Evolutionary conservation across 495 filamentous ascomycete genomes (phyloP), one percentile per base, ranked within the genome.

Genomic region (Xylaria longipes): DNA sequence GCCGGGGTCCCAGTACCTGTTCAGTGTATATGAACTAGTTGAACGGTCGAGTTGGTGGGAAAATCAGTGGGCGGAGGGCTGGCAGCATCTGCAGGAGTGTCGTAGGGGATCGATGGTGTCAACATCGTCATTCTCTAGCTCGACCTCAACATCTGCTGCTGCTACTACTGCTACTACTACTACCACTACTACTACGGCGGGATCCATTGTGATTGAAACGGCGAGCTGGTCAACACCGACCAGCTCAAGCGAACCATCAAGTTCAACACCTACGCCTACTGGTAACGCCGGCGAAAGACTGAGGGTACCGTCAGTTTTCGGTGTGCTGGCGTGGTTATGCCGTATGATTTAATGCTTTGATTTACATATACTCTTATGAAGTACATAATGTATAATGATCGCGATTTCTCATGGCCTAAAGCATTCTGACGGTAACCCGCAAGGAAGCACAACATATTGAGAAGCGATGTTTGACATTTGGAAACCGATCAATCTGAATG

Each of bases 401-500:
- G 15, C 12, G 2, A 3, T 27, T n/a, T 29, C 9, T 5, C 1
- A 5, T 43, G 4, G 20, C 20, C 22, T 62, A 20, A 27, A 43
- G 33, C 27, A 22, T 11, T 9, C 14, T 58, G 7, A 60, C 31
- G 9, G 4, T 5, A 20, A 37, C 12, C 1, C 31, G 22, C 31
- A 37, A 22, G 33, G 17, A 37, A 14, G 9, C 17, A 22, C 17
- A 60, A 22, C 15, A 37, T 37, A 12, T 11, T 60, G 57, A 37
- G 5, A 63, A 43, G 22, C 12, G 5, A 43, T 43, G 2, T 33
- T 58, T 62, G 33, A 27, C n/a, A 43, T 41, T 63, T 43, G 11
- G 29, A 14, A 20, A 8, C n/a, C 25, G 14, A 56, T 41, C 65
- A 67, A 67, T 67, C 48, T 67, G 65, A 41, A 35, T 52, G n/a